phyloP scores from a whole-genome alignment of 306 rosid species.

The Elaeagnus macrophylla region DNA sequence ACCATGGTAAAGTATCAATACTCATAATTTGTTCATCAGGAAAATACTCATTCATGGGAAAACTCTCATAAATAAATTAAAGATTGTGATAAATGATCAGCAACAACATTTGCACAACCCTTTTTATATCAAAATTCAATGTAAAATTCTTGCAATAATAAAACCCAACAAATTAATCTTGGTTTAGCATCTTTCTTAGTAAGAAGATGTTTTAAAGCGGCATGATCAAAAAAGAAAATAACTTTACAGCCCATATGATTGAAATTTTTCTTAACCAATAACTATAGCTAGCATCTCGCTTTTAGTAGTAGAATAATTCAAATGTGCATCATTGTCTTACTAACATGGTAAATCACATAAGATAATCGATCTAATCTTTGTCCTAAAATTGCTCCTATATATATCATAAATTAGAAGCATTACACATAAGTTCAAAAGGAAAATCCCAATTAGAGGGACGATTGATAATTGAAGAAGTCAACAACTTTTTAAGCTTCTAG shows the following conservation, averaged over 20 bases:
- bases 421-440: slow-evolving; percentile 6
- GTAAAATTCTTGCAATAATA: not conserved
- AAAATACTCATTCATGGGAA: not conserved
- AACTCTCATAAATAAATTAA: not conserved
- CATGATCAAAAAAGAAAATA: not conserved
- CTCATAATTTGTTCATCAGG: not conserved
- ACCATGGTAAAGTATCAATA: not conserved
- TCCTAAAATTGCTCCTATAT: not conserved
- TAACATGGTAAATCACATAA: not conserved
- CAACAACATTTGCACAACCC: not conserved
- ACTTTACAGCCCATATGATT: not conserved
- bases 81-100: not conserved
- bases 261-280: not conserved
- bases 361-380: no score
- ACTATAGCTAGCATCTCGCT: not conserved
- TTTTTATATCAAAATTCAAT: not conserved
- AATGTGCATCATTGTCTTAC: slow-evolving; percentile 1
- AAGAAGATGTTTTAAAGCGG: not conserved
- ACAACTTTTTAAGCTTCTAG: slow-evolving; percentile 1
- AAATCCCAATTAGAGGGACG: not conserved
- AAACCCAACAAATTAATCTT: not conserved
- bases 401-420: not conserved
- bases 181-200: slow-evolving; percentile 1
- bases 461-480: not conserved
- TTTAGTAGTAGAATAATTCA: not conserved